Evolutionary conservation across 139 green algal species (phyloP).

Genomic region (Chlamydomonas eustigma): DNA sequence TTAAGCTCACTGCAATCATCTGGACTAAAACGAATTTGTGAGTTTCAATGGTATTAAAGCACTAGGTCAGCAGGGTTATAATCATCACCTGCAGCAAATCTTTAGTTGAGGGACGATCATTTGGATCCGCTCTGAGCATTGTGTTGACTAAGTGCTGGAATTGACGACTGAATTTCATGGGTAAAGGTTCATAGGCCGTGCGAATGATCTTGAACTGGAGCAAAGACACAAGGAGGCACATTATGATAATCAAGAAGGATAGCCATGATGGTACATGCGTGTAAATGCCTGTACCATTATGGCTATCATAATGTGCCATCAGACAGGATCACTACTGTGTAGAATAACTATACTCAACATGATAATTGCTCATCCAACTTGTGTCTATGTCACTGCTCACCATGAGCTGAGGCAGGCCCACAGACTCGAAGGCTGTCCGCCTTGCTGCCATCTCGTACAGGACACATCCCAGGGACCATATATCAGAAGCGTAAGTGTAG

Average conservation of each 20-base stretch:
- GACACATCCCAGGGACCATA: conserved; percentile 79
- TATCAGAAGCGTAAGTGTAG: conserved; percentile 77
- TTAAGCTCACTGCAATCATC: no score
- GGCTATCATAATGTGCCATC: no score
- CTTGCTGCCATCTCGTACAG: conserved; percentile 85
- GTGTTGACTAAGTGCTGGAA: conserved; percentile 45
- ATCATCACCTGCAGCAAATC: conserved; percentile 19
- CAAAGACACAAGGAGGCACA: neutral
- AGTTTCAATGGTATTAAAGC: no score
- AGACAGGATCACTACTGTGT: no score
- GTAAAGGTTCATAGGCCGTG: conserved; percentile 46
- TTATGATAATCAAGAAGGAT: no score
- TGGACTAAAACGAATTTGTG: no score
- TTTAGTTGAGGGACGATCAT: conserved; percentile 39
- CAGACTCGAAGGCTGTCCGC: conserved; percentile 72
- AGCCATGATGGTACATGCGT: no score
- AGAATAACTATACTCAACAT: no score
- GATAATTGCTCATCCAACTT: no score
- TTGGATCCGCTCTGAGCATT: conserved; percentile 48
- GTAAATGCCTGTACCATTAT: no score
- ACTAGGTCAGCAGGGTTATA: no score
- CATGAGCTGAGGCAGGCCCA: conserved; percentile 44
- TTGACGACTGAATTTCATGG: conserved; percentile 33
- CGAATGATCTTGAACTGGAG: conserved; percentile 53
- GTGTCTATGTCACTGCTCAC: no score